These are phyloP conservation scores for Plectranthus barbatus DNA, from an alignment of 257 asterid species.

Conservation along the genomic window DNA sequence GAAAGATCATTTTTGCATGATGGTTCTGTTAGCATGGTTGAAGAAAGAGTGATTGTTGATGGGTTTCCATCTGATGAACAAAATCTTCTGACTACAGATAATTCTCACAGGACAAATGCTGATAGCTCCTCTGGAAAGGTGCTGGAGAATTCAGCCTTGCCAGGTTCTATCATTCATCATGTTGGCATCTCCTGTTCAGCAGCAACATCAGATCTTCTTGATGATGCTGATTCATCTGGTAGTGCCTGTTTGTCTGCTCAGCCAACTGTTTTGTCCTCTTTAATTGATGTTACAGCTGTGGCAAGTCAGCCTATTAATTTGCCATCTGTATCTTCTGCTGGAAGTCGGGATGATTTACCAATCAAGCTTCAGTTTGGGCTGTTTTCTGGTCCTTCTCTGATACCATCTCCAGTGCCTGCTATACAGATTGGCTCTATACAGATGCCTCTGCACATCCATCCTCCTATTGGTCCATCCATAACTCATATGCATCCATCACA, in stretches of 20 bases:
- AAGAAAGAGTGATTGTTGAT: constrained; percentile 35
- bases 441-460: constrained; percentile 91
- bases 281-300: constrained; percentile 27
- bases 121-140: constrained; percentile 27
- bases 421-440: constrained; percentile 99
- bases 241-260: constrained; percentile 26
- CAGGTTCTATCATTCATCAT: constrained; percentile 37
- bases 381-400: constrained; percentile 86
- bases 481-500: constrained; percentile 69
- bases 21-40: constrained; percentile 26
- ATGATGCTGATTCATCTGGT: constrained; percentile 30
- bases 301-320: constrained; percentile 26
- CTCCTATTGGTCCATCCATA: constrained; percentile 55
- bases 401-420: constrained; percentile 89
- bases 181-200: too few relatives aligned
- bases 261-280: constrained; percentile 27
- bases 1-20: constrained; percentile 39
- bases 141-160: constrained; percentile 28
- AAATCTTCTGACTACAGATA: constrained; percentile 29
- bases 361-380: constrained; percentile 90
- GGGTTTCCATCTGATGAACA: constrained; percentile 45
- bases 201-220: constrained; percentile 24
- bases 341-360: constrained; percentile 51
- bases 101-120: constrained; percentile 25
- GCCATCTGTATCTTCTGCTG: constrained; percentile 36